Evolutionary conservation across 2,329 filamentous ascomycete species (phyloP), one percentile per base, ranked within the genome.

Genomic region (Apiospora kogelbergensis): DNA sequence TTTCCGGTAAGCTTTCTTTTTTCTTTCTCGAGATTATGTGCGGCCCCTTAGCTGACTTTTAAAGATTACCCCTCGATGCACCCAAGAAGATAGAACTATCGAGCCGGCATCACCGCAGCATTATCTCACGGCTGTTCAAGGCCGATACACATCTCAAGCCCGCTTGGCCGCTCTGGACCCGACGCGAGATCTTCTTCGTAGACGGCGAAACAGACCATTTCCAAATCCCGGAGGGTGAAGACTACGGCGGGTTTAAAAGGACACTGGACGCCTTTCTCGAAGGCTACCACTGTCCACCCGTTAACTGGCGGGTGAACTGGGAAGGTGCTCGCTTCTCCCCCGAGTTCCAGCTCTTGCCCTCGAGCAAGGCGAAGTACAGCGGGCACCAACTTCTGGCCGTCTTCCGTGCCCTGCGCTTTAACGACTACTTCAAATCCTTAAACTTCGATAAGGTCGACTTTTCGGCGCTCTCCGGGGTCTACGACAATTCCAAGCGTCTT

Each of bases 351-450:
- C 78, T 89, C 22, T 78, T 88, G 6, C 82, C 84, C 15, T 76
- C 81, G 3, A 78, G 76, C 68, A 76, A 78, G 2, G 78, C 74
- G 1, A 74, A 73, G 6, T 89, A 89, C 73, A 82, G 82, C 4
- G 77, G 83, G 4, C 75, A 86, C 45, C 87, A 89, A 74, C 79
- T 89, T 3, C 76, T 89, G n/a, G 87, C 87, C 11, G 83, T 88
- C 1, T 83, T 89, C 72, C 83, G 86, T 5, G 85, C 87, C 1
- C 76, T 89, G 69, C 82, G 87, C 11, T 89, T 87, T 74, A 89
- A 89, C 67, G 87, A 86, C 71, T 89, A 85, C 72, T 89, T 89
- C 77, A 86, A 85, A 69, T 85, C 86, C 0, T 76, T 89, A n/a
- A 88, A 85, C 1, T 87, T 89, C 71, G 77, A 80, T 11, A 82